Evolutionary conservation across 805 yeast genomes (phyloP).

Genomic region (Barnettozyma populi): DNA sequence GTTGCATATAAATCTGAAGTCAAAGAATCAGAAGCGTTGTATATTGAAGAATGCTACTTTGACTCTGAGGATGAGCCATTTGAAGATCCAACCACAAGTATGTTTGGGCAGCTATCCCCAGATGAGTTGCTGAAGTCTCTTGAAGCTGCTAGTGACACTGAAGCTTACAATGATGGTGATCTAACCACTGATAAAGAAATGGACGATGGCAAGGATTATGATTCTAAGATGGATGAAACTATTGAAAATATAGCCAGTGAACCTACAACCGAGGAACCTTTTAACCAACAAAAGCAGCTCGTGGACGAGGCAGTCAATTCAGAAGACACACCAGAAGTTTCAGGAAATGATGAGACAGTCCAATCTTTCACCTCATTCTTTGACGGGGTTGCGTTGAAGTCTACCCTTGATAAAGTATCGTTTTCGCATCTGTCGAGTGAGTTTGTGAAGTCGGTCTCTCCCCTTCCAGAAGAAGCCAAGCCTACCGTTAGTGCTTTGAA

Average conservation of each 20-base stretch:
- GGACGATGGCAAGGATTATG: neutral
- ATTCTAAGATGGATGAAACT: neutral
- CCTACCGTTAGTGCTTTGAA: neutral
- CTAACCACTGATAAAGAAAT: neutral
- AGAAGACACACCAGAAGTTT: neutral
- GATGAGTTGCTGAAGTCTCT: constrained; percentile 8
- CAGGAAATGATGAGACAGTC: neutral
- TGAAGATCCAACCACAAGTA: constrained; percentile 21
- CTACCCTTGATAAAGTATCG: constrained; percentile 1
- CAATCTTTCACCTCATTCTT: constrained; percentile 20
- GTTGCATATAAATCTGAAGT: too few relatives aligned
- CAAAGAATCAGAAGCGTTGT: neutral
- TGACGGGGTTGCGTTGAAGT: neutral
- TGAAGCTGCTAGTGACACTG: neutral
- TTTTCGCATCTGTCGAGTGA: constrained; percentile 15
- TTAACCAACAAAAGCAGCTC: neutral
- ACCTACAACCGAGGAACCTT: neutral
- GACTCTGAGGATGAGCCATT: constrained; percentile 23
- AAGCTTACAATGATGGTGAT: neutral
- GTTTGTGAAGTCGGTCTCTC: constrained; percentile 9
- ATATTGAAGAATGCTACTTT: constrained; percentile 13
- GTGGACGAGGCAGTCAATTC: neutral
- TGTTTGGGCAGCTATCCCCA: constrained; percentile 20
- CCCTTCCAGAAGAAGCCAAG: neutral
- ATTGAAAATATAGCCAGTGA: neutral